Evolutionary conservation across 1,139 yeast species (phyloP), one percentile per base, ranked within the genome.

Genomic region (Hyphopichia buzzinii): DNA sequence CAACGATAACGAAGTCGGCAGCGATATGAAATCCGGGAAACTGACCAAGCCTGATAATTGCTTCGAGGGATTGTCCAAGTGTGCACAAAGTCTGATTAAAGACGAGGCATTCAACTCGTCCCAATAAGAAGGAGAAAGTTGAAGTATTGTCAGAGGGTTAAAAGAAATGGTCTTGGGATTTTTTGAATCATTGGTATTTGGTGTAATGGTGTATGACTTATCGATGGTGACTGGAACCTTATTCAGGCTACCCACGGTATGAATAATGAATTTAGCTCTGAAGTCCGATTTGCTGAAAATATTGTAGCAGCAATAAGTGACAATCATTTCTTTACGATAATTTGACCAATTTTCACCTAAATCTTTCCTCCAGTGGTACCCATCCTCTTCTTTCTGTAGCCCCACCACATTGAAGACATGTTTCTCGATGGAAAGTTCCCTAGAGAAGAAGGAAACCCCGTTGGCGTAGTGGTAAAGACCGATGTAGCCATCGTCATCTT

Each of bases 261-360:
- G 52, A 5, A 68, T 47, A 15, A 66, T 57, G 39, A 50, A 62
- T 30, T 63, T 56, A 10, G 61, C 72, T 50, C 63, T 66, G 37
- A 77, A 56, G 47, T 77, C 83, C 15, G 74, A 66, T 41, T 61
- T 69, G 32, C 59, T 54, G 48, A 77, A 76, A 24, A 73, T 54
- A 45, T 77, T 77, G 50, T 72, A 77, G 6, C 67, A 46, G 44
- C 81, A 76, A 43, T 64, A 75, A 0, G 77, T 72, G 3, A 72
- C 72, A 21, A 73, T 60, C 45, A 62, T 54, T 30, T 67, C 74
- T 26, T 57, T 47, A 45, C 60, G 48, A 48, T 52, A 41, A 47
- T 54, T 35, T 39, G 51, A 36, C 15, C 29, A 35, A 13, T 29
- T 36, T 8, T 44, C 50, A 10, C 13, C 29, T 4, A 33, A 22